Evolutionary conservation across 345 rosid genomes (phyloP).

Genomic region (Eutrema japonicum): DNA sequence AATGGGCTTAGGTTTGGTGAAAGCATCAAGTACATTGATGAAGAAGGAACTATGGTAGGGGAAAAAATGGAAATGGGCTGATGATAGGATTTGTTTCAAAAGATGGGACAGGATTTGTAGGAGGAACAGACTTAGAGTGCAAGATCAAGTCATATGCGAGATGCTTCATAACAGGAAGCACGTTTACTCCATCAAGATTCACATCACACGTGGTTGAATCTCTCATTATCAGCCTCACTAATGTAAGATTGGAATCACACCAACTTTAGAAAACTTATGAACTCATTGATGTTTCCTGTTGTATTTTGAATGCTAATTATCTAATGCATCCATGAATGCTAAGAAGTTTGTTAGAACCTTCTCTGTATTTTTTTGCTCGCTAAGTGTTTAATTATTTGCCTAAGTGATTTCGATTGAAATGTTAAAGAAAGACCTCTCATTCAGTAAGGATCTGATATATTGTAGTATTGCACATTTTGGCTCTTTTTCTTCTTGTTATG

Average conservation of each 20-base stretch:
- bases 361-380: too few species aligned
- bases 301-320: too few species aligned
- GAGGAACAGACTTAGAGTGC: slow-evolving; percentile 27
- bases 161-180: neutral
- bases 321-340: too few species aligned
- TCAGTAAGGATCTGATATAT: slow-evolving; percentile 2
- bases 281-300: too few species aligned
- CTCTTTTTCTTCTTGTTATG: slow-evolving; percentile 14
- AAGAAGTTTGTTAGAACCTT: too few species aligned
- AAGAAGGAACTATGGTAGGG: slow-evolving; percentile 16
- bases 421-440: neutral
- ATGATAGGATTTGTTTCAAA: slow-evolving; percentile 28
- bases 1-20: neutral
- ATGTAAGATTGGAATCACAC: too few species aligned
- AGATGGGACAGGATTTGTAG: slow-evolving; percentile 41
- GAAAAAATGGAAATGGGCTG: slow-evolving; percentile 22
- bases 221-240: neutral
- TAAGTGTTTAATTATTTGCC: neutral
- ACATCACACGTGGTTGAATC: slow-evolving; percentile 19
- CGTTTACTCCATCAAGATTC: slow-evolving; percentile 28
- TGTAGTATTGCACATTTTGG: slow-evolving; percentile 24
- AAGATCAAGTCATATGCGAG: slow-evolving; percentile 21
- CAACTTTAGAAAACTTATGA: too few species aligned
- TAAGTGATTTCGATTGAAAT: neutral
- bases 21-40: slow-evolving; percentile 21